phyloP scores from a whole-genome alignment of 2,329 filamentous ascomycete genomes.

The Ceratocystis diversiconidia region DNA sequence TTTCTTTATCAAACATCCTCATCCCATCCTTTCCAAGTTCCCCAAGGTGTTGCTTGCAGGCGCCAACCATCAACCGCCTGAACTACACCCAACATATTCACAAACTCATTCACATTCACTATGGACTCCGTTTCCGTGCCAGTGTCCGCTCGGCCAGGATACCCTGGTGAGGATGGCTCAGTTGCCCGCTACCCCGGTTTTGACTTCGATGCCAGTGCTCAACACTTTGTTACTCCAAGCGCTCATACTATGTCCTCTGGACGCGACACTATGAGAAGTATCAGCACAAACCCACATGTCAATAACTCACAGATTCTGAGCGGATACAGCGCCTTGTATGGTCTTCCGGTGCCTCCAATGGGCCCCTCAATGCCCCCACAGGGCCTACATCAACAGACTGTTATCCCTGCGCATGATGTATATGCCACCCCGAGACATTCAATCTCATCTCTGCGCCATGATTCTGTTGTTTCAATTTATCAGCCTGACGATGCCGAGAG shows the following conservation, averaged over 20 bases:
- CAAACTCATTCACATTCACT: not conserved
- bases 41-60: not conserved
- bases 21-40: not conserved
- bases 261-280: constrained; percentile 10
- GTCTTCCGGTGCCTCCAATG: constrained; percentile 8
- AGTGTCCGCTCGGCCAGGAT: constrained; percentile 8
- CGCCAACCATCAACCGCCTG: not conserved
- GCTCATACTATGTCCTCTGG: constrained; percentile 32
- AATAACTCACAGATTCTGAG: constrained; percentile 8
- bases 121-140: constrained; percentile 15
- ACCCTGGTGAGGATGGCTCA: constrained; percentile 1
- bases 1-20: constrained; percentile 5
- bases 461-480: constrained; percentile 12
- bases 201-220: constrained; percentile 23
- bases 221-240: constrained; percentile 32
- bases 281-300: constrained; percentile 5
- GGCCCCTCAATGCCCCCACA: constrained; percentile 4
- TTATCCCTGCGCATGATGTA: constrained; percentile 8
- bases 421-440: constrained; percentile 12
- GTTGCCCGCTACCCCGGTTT: constrained; percentile 11
- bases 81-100: no score
- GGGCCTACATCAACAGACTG: not conserved
- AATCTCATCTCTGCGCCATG: constrained; percentile 10
- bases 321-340: constrained; percentile 15
- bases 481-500: constrained; percentile 23